Base-by-base conservation (phyloP, 768 basidiomycete genomes). In the Amanita phalloides region DNA sequence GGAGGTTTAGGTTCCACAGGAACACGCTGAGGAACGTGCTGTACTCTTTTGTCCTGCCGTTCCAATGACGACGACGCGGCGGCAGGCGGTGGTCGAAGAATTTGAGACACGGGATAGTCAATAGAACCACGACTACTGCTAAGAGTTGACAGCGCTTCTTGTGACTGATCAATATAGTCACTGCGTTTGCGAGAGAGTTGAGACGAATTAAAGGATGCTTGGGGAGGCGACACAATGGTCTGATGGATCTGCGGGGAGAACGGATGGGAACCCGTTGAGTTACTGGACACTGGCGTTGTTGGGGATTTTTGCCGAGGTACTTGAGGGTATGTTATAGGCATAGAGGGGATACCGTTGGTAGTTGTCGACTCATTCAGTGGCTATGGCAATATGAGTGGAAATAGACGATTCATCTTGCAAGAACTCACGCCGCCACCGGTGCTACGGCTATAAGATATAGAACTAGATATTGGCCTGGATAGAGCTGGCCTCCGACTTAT, bases 151-250 rank as follows among this genome's bases (percentile, higher is more conserved):
- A 81, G 61, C 4, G 82, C 77, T 60, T 84, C 76, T 58, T 82
- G 81, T 5, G 82, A 78, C 60, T 86, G 90, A 62, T 92, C 89
- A 44, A 90, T 69, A 60, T 82, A 91, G 56, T 92, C 88, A 56
- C 80, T 86, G 43, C 87, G 80, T 51, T 88, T 76, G 4, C 87
- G 74, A 4, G 90, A 71, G 4, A 86, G 74, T 14, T 64, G 62
- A 8, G 84, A 83, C 25, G 84, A 81, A 58, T 90, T 90, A 55
- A 91, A 82, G 26, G 91, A 90, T 8, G 89, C 90, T 64, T 81
- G 84, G 1, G 92, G 91, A 9, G 90, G 92, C 0, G 86, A 76
- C 0, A 86, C 71, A 28, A 79, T 75, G 52, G 67, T 68, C 57
- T 75, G 74, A 33, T 63, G 57, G 28, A 66, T 3, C 17, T 35